These are phyloP conservation scores for Phytophthora boehmeriae DNA, from an alignment of 352 stramenopile genomes.

Conservation along the genomic window DNA sequence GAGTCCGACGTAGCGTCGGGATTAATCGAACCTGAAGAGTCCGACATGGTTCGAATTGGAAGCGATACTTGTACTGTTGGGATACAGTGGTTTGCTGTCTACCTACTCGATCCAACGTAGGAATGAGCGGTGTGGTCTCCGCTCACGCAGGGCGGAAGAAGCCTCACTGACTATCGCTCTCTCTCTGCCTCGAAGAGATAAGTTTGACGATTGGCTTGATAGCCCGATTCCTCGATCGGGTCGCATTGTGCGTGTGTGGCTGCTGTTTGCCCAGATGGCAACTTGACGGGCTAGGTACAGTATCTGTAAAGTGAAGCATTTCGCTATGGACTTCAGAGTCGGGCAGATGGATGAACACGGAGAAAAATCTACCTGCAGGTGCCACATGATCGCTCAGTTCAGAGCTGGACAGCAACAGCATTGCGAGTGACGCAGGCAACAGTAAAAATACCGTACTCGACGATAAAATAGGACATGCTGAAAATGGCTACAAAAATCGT, in stretches of 20 bases:
- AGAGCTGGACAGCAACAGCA: no score
- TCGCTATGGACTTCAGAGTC: neutral
- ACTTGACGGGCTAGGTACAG: neutral
- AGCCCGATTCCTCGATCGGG: neutral
- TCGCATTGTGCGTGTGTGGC: neutral
- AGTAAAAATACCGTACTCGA: no score
- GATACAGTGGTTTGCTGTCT: neutral
- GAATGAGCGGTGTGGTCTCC: neutral
- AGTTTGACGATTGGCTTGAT: neutral
- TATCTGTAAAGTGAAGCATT: neutral
- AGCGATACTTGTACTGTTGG: no score
- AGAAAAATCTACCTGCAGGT: no score
- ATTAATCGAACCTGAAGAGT: constrained; percentile 1
- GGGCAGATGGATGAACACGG: neutral
- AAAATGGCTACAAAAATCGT: no score
- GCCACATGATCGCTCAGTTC: no score
- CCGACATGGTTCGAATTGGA: constrained; percentile 1
- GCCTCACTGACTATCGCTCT: neutral
- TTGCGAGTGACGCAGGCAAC: no score
- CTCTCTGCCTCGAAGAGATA: neutral
- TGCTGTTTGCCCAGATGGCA: neutral
- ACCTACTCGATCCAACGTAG: no score
- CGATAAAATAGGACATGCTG: no score
- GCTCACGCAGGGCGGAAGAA: no score
- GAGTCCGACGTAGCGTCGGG: constrained; percentile 12